Base-by-base conservation (phyloP, 225 moss, liverwort and hornwort species). In the Straminergon stramineum region DNA sequence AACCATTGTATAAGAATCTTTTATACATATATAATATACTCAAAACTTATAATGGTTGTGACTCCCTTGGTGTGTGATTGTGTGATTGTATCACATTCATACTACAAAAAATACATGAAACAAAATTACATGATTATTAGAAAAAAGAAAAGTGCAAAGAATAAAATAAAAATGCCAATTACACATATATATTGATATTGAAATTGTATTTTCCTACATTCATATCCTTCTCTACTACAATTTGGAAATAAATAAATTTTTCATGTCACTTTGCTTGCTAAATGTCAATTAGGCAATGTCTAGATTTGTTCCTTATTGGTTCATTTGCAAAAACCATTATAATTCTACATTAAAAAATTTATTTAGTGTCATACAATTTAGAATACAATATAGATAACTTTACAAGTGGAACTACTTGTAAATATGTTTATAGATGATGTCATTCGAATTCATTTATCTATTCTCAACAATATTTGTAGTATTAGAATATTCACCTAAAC, bases 401-500 rank as follows among this genome's bases (percentile, higher is more conserved):
- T 32, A 20, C 0, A 5, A 52, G 21, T 5, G 3, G 8, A 13
- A 5, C 0, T 52, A 34, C 26, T 26, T 41, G 1, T 41, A 43
- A 43, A 73, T 20, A 21, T 53, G 4, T 34, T 35, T 53, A 9
- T 3, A 53, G 35, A 53, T 76, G 0, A 52, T 51, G 13, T 75
- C 12, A 20, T 32, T 76, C 8, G 21, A 52, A 53, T 53, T 11
- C 8, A 35, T 14, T 22, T 53, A 0, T 53, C 5, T 77, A 0
- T 34, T 15, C 14, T 53, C 15, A 1, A 11, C 7, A 52, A 13
- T 20, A 76, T 10, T 48, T 48, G 7, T 9, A 75, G 1, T 32
- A 32, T 13, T 32, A 51, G 4, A 51, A 51, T 51, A 41, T 48
- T 13, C 19, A 32, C 4, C 18, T 30, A 31, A 51, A 51, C 7